Evolutionary conservation across 2,329 filamentous ascomycete species (phyloP), one percentile per base, ranked within the genome.

Genomic region (Sclerotinia borealis): DNA sequence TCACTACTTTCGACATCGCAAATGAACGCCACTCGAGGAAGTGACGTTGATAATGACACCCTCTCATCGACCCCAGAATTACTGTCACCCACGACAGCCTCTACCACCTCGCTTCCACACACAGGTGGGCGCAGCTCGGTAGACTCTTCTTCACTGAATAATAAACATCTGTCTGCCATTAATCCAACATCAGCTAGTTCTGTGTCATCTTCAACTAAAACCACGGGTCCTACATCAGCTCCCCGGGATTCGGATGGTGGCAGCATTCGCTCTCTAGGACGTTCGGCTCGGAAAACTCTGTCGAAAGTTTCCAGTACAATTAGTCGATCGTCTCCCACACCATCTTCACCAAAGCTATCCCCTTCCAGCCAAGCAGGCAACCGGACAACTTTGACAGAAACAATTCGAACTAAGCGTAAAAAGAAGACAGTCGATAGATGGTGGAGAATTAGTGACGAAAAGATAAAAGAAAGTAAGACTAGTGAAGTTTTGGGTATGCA

Each of bases 371-470:
- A 27, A 27, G 58, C 54, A n/a, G 60, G 36, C 1, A 37, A 50
- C 1, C 59, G 59, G 22, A 63, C 61, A 22, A 66, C 60, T 17
- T 34, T 66, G 17, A 63, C 63, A 27, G 66, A 67, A 41, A n/a
- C 60, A 15, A 54, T 63, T 6, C 56, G 66, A 17, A 61, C 81
- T 41, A 84, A 79, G 67, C 86, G 84, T 69, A 85, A 83, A 65
- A 84, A 82, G 69, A 86, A 85, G 72, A 76, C 79, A 15, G 83
- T 82, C 50, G 89, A 96, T 72, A 86, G 89, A 47, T 99, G 95
- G 95, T 99, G 95, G 95, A 86, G 95, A 41, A 96, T 99, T 68
- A 97, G 93, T 68, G 95, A 99, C 75, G 95, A 99, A 69, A 96
- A 96, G 77, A 86, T 98, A 71, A 95, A 93, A 74, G 93, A 98